These are phyloP conservation scores for Arthroderma sp. DNA, from an alignment of 2,329 filamentous ascomycete species.

Conservation along the genomic window DNA sequence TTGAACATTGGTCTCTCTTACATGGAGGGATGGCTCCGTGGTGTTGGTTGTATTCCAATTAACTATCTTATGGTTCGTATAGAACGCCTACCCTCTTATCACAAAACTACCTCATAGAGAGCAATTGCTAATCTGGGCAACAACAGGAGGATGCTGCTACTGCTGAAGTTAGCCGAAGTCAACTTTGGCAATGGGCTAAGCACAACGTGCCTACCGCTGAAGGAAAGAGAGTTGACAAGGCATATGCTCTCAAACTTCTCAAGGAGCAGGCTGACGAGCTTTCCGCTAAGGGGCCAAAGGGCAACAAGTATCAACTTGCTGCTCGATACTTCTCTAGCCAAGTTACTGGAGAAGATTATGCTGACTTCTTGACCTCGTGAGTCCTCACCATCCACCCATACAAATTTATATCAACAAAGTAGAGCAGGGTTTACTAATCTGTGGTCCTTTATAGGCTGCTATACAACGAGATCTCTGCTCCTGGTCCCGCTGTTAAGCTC, in stretches of 20 bases:
- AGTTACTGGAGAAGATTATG: conserved; percentile 94
- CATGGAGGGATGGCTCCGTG: conserved; percentile 97
- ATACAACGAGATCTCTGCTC: conserved; percentile 75
- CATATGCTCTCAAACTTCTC: conserved; percentile 73
- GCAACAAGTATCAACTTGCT: conserved; percentile 83
- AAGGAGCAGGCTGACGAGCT: conserved; percentile 74
- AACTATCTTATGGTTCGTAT: conserved; percentile 73
- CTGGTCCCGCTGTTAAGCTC: conserved; percentile 53
- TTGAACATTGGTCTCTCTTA: conserved; percentile 91
- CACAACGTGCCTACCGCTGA: conserved; percentile 64
- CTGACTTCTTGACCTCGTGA: conserved; percentile 83
- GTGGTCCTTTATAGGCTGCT: conserved; percentile 46
- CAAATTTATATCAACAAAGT: conserved; percentile 7
- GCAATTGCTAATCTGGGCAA: conserved; percentile 1
- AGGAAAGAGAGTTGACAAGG: conserved; percentile 87
- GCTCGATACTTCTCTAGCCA: conserved; percentile 86
- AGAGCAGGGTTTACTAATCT: conserved; percentile 9
- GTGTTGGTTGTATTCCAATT: conserved; percentile 90
- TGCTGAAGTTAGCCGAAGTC: conserved; percentile 84
- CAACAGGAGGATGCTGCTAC: conserved; percentile 77
- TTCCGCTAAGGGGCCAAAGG: conserved; percentile 60
- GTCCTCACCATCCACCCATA: conserved; percentile 23
- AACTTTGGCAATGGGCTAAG: conserved; percentile 92
- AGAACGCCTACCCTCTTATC: not conserved
- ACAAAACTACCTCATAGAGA: not conserved